phyloP scores from a whole-genome alignment of 2,329 filamentous ascomycete species.

The Xylariales sp. region DNA sequence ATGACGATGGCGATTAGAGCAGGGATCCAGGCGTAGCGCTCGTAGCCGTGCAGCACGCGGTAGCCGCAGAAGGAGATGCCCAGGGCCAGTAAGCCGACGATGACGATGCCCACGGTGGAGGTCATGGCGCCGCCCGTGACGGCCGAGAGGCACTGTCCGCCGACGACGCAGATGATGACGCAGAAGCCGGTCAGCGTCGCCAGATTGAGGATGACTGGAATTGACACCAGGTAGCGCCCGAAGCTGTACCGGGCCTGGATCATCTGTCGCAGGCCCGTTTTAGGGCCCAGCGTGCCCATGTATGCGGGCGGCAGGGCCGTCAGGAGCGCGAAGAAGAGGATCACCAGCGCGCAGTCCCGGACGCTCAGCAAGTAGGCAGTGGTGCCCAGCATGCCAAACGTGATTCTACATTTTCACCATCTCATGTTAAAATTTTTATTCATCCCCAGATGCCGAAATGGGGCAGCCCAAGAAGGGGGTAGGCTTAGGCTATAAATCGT shows the following conservation, averaged over 20 bases:
- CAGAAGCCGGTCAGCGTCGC: constrained; percentile 61
- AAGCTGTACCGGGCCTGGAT: constrained; percentile 61
- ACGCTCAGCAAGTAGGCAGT: constrained; percentile 50
- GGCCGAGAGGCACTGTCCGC: constrained; percentile 54
- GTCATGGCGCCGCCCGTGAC: constrained; percentile 44
- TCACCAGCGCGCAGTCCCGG: constrained; percentile 52
- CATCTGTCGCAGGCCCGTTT: constrained; percentile 63
- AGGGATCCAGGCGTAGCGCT: constrained; percentile 53
- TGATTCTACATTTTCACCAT: constrained; percentile 41
- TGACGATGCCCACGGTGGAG: constrained; percentile 54
- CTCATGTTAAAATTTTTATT: too few relatives aligned
- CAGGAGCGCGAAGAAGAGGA: constrained; percentile 59
- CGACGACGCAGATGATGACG: constrained; percentile 57
- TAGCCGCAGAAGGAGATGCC: constrained; percentile 60
- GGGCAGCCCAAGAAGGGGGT: too few relatives aligned
- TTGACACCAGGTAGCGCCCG: constrained; percentile 52
- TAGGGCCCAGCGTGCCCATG: constrained; percentile 53
- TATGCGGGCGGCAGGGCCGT: constrained; percentile 51
- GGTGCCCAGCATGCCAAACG: constrained; percentile 60
- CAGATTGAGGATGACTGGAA: constrained; percentile 60
- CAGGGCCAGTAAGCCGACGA: constrained; percentile 53
- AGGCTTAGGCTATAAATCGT: too few relatives aligned
- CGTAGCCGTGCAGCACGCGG: constrained; percentile 50
- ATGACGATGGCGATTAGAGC: constrained; percentile 51
- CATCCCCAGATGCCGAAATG: too few relatives aligned